Conservation (phyloP, 176 grass and related monocot genomes). For the Bolboschoenus planiculmis region DNA sequence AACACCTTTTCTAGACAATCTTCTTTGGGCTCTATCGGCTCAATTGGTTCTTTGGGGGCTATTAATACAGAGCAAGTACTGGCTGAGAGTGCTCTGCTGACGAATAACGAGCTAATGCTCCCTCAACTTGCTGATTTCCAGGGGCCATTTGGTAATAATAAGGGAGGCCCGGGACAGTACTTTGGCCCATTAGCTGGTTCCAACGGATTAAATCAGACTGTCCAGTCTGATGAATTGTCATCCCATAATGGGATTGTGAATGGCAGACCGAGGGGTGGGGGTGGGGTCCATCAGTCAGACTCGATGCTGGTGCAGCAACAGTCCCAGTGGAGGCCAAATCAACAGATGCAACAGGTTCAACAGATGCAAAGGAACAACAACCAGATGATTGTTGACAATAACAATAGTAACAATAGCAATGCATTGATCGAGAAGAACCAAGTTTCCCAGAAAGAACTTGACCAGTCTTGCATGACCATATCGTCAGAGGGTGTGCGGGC, state of each 20-base stretch:
- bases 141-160: slow-evolving; percentile 67
- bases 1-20: slow-evolving; percentile 54
- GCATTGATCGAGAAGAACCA: slow-evolving; percentile 42
- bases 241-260: slow-evolving; percentile 34
- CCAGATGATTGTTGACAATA: slow-evolving; percentile 2
- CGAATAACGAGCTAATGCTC: slow-evolving; percentile 47
- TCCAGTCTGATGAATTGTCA: slow-evolving; percentile 54
- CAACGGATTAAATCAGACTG: slow-evolving; percentile 44
- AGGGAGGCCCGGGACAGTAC: slow-evolving; percentile 45
- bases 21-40: slow-evolving; percentile 45
- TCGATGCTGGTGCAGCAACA: slow-evolving; percentile 39
- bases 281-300: slow-evolving; percentile 44
- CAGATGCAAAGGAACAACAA: background rate
- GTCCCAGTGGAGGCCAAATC: background rate
- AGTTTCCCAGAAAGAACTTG: slow-evolving; percentile 38
- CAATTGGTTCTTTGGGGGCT: slow-evolving; percentile 44
- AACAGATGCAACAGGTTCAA: background rate
- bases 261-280: slow-evolving; percentile 39
- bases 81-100: slow-evolving; percentile 48
- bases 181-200: slow-evolving; percentile 49
- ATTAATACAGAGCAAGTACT: slow-evolving; percentile 52
- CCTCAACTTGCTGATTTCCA: slow-evolving; percentile 59
- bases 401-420: slow-evolving; percentile 42
- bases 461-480: slow-evolving; percentile 54
- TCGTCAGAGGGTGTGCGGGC: slow-evolving; percentile 37